Evolutionary conservation across 2,329 filamentous ascomycete genomes (phyloP).

Genomic region (Colletotrichum orbiculare): DNA sequence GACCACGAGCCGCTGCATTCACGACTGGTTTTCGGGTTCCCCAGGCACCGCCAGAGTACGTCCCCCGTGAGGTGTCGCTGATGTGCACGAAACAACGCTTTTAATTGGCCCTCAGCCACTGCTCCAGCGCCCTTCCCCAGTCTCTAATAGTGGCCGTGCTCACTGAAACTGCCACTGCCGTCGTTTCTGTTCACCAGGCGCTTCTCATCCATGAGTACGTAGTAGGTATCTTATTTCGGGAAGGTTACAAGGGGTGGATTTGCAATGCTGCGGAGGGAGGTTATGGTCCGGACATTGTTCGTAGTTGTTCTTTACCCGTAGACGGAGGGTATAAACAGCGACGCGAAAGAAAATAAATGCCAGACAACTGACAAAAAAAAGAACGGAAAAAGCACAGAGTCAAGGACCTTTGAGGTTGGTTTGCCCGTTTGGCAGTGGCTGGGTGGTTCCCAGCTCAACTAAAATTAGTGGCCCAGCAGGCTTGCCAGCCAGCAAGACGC

Average conservation of each 20-base stretch:
- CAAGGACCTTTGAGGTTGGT: conserved; percentile 13
- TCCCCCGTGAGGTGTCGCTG: conserved; percentile 17
- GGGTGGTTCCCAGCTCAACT: conserved; percentile 35
- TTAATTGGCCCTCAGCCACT: conserved; percentile 26
- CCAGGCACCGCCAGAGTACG: conserved; percentile 30
- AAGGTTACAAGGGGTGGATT: too few relatives aligned
- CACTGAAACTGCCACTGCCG: conserved; percentile 20
- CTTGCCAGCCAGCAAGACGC: conserved; percentile 23
- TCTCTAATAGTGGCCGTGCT: conserved; percentile 19
- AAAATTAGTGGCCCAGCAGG: conserved; percentile 35
- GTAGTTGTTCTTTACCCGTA: too few relatives aligned
- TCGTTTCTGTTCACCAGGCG: conserved; percentile 4
- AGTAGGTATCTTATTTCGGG: too few relatives aligned
- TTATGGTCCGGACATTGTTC: too few relatives aligned
- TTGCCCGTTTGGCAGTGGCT: conserved; percentile 30
- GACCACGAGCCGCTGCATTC: conserved; percentile 17
- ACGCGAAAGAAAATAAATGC: too few relatives aligned
- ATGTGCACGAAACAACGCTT: conserved; percentile 18
- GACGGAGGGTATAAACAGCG: too few relatives aligned
- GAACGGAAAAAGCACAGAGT: too few relatives aligned
- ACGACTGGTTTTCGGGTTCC: conserved; percentile 27
- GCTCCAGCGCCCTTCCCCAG: conserved; percentile 10
- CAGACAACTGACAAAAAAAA: too few relatives aligned
- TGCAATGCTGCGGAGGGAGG: too few relatives aligned
- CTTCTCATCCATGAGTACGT: too few relatives aligned